Evolutionary conservation across 108 stramenopile species (phyloP), one percentile per base, ranked within the genome.

Genomic region (Nitzschia sp.): DNA sequence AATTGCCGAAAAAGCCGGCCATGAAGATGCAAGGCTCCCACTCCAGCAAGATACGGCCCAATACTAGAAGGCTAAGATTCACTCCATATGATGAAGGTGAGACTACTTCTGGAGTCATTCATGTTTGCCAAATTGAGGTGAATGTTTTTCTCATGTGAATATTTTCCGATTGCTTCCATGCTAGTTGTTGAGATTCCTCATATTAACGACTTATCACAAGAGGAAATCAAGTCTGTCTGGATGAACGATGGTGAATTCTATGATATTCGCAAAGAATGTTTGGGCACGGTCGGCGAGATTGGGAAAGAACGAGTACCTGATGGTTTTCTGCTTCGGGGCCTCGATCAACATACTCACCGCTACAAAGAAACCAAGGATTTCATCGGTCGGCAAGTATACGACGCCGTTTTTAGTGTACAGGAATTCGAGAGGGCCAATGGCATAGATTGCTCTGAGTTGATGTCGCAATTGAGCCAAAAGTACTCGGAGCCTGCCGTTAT

Each of bases 271-370:
- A 35, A 21, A 38, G 60, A 61, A 23, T 61, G 60, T 23, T 19
- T 51, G 49, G 56, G 56, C 4, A 29, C 56, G 6, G 56, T 58
- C 3, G 30, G 56, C 6, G 56, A 58, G 9, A 29, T 29, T 11
- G 31, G 31, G 27, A 13, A 58, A 5, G 56, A 33, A 4, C 8
- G 30, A 29, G 15, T 33, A 29, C n/a, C 56, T 18, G 60, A 62
- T 21, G 60, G 60, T 42, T 42, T 62, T 24, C 42, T 62, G 5
- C 60, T 62, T 62, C 60, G 60, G 6, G 60, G 60, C 17, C 36
- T 62, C 4, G 60, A 62, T 23, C 60, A 62, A 45, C 60, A 62
- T 23, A 42, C 60, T 19, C n/a, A 42, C 23, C 23, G 30, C 15
- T 62, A 62, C 60, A 45, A 42, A 28, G 4, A 42, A 35, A n/a